Evolutionary conservation across 306 rosid species (phyloP), one percentile per base, ranked within the genome.

Genomic region (Comarum palustre): DNA sequence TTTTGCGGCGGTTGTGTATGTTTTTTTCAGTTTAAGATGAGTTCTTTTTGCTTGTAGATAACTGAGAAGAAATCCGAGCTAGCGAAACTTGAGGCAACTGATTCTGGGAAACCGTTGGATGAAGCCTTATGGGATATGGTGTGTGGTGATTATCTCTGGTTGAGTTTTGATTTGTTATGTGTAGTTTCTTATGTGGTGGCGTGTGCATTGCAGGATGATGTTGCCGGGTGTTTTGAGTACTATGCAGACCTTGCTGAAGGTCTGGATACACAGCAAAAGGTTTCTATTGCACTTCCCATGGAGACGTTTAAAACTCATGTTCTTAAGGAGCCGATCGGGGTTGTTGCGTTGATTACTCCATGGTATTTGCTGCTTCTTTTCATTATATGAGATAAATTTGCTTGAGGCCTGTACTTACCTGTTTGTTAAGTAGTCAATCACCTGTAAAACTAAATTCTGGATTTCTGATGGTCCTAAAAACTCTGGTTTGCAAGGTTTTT

Each of bases 231-330:
- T 76, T 94, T 94, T 51, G 97, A 94, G 51, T 94, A 85, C 83
- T 94, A 91, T 48, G 99, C 99, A 20, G 99, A 89, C 64, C 96
- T 94, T 47, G 99, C 99, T 20, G 99, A 94, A 76, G 90, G 92
- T 48, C 82, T 94, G 86, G 99, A 91, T 76, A 82, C 83, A 2
- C 85, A 88, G 81, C 95, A 91, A 81, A 94, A 91, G 59, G 82
- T 88, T 32, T 88, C 96, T 4, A 81, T 94, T 61, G 80, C 97
- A 59, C 79, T 94, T 74, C 99, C 99, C 8, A 83, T 91, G 99
- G 97, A 94, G 11, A 68, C 86, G 6, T 94, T 94, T 86, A 91
- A 68, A 77, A 59, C 81, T 72, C 69, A 94, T 69, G 88, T 89
- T 17, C 99, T 89, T 69, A 88, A 70, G 83, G 99, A 94, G 69